Evolutionary conservation across 176 grass and related monocot species (phyloP).

Genomic region (Eleusine coracana): DNA sequence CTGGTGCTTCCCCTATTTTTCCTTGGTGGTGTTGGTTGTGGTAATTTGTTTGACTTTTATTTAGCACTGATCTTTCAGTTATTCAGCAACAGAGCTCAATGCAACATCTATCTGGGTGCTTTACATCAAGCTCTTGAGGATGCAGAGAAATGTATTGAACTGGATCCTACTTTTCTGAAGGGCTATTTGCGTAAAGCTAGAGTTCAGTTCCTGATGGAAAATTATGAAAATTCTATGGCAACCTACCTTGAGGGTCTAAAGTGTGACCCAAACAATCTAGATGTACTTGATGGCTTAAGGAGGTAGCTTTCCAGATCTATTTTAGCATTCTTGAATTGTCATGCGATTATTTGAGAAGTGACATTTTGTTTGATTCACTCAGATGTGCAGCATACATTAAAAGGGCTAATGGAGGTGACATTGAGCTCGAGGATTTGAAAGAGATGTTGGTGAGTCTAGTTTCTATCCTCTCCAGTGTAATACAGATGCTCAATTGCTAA

Average conservation of each 20-base stretch:
- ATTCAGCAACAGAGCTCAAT: constrained; percentile 63
- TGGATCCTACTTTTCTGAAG: constrained; percentile 63
- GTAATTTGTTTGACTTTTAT: not conserved
- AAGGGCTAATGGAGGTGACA: constrained; percentile 25
- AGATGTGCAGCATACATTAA: constrained; percentile 53
- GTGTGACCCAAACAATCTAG: constrained; percentile 63
- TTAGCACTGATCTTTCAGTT: constrained; percentile 29
- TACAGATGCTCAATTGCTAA: not conserved
- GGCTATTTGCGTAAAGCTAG: constrained; percentile 60
- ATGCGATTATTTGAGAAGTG: constrained; percentile 17
- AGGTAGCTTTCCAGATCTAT: constrained; percentile 40
- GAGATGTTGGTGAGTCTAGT: constrained; percentile 36
- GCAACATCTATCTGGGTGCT: constrained; percentile 49
- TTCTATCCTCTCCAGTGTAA: not conserved
- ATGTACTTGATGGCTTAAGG: constrained; percentile 55
- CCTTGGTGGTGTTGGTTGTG: not conserved
- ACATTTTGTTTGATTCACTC: constrained; percentile 13
- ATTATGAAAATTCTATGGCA: constrained; percentile 51
- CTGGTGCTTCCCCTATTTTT: not conserved
- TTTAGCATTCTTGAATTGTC: constrained; percentile 4
- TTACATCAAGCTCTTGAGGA: constrained; percentile 59
- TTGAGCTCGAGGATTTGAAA: constrained; percentile 32
- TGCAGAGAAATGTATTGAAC: constrained; percentile 60
- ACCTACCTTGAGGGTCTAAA: constrained; percentile 64
- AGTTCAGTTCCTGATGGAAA: constrained; percentile 46